A percentile compares a stretch with the other conserved stretches of the same genome.
phyloP scores from a whole-genome alignment of 1,139 yeast genomes.

The Hanseniaspora sp. region DNA sequence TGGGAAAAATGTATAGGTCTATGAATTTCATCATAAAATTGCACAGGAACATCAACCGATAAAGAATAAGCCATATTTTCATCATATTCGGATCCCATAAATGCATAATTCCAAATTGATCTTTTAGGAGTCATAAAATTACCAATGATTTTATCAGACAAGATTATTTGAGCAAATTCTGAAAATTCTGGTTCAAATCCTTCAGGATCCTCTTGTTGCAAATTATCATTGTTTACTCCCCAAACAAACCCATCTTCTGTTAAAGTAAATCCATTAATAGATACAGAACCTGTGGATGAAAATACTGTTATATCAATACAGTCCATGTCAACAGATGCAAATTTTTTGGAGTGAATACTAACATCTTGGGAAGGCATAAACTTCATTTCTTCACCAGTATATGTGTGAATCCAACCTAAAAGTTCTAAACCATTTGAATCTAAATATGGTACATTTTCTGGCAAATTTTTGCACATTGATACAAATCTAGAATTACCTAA shows the following conservation, averaged over 20 bases:
- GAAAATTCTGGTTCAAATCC: constrained; percentile 58
- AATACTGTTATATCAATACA: constrained; percentile 55
- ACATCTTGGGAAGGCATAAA: constrained; percentile 63
- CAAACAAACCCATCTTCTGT: constrained; percentile 60
- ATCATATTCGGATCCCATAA: constrained; percentile 78
- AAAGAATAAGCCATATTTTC: constrained; percentile 48
- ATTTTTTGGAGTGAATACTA: constrained; percentile 43
- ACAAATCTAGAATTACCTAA: constrained; percentile 61
- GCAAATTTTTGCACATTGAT: constrained; percentile 45
- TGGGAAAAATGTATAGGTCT: constrained; percentile 78
- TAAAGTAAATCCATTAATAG: constrained; percentile 56
- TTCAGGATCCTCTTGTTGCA: constrained; percentile 36
- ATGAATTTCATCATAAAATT: constrained; percentile 75
- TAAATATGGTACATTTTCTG: constrained; percentile 31
- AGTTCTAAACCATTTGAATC: constrained; percentile 42
- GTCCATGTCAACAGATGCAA: constrained; percentile 29
- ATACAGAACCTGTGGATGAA: constrained; percentile 75
- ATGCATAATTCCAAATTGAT: constrained; percentile 81
- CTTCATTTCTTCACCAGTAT: constrained; percentile 45
- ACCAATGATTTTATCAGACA: constrained; percentile 71
- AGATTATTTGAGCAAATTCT: constrained; percentile 52
- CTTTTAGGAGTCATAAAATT: constrained; percentile 79
- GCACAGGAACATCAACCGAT: constrained; percentile 67
- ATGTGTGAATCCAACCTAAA: constrained; percentile 77
- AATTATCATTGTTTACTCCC: constrained; percentile 59